These are phyloP conservation scores for Lachnellula subtilissima DNA, from an alignment of 2,329 filamentous ascomycete species.

Conservation along the genomic window DNA sequence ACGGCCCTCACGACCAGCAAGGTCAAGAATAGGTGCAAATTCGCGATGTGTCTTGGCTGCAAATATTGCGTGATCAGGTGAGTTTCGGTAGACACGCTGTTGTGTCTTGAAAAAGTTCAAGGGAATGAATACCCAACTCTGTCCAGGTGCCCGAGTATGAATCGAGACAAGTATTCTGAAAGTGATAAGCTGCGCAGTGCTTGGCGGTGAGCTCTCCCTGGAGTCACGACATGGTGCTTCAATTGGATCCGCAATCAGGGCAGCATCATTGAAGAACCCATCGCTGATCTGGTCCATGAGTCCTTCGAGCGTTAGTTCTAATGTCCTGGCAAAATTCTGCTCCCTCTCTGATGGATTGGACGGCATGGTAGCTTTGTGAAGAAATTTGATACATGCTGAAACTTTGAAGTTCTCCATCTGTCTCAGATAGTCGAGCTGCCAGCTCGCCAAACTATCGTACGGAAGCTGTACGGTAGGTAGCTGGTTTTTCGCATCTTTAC, in stretches of 20 bases:
- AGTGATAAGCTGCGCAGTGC: slow-evolving; percentile 42
- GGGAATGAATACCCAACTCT: slow-evolving; percentile 54
- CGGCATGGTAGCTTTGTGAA: slow-evolving; percentile 33
- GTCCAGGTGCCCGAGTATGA: slow-evolving; percentile 47
- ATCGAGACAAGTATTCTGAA: slow-evolving; percentile 60
- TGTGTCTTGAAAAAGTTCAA: slow-evolving; percentile 62
- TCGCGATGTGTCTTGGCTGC: slow-evolving; percentile 44
- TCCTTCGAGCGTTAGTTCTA: slow-evolving; percentile 40
- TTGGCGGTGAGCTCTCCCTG: slow-evolving; percentile 23
- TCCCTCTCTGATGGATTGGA: slow-evolving; percentile 36
- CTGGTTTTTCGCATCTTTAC: slow-evolving; percentile 45
- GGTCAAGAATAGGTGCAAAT: neutral
- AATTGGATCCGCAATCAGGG: slow-evolving; percentile 40
- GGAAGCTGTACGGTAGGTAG: slow-evolving; percentile 56
- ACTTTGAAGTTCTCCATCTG: slow-evolving; percentile 43
- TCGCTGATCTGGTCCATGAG: slow-evolving; percentile 42
- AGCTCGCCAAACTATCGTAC: slow-evolving; percentile 43
- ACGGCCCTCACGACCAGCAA: neutral
- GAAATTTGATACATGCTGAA: slow-evolving; percentile 34
- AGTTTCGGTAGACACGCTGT: slow-evolving; percentile 55
- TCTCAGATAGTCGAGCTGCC: slow-evolving; percentile 50
- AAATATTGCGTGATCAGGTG: slow-evolving; percentile 54
- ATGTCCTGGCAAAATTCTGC: slow-evolving; percentile 40
- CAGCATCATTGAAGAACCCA: slow-evolving; percentile 42
- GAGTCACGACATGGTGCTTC: slow-evolving; percentile 37